phyloP scores from a whole-genome alignment of 139 green algal genomes.

The Gonium pectorale region DNA sequence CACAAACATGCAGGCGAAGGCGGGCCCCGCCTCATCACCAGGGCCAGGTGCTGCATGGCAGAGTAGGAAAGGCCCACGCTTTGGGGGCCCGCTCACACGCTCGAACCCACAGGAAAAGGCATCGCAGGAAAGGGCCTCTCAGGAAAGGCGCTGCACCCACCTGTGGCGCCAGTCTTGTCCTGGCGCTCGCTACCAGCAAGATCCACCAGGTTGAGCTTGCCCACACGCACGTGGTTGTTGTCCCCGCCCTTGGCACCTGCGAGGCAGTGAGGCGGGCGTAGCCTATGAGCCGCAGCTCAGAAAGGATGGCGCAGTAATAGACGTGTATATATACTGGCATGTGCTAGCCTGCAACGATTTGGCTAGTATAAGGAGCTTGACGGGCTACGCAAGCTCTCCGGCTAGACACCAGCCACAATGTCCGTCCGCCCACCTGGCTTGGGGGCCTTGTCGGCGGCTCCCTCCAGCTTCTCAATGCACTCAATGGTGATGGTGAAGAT shows the following conservation, averaged over 20 bases:
- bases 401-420: too few relatives aligned
- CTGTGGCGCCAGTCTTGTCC: conserved; percentile 84
- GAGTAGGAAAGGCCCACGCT: too few relatives aligned
- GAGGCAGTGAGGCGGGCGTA: not conserved
- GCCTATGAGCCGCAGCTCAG: not conserved
- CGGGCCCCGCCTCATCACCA: too few relatives aligned
- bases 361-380: too few relatives aligned
- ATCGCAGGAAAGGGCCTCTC: not conserved
- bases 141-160: conserved; percentile 41
- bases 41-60: too few relatives aligned
- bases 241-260: conserved; percentile 37
- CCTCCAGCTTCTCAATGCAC: conserved; percentile 66
- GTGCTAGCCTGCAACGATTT: too few relatives aligned
- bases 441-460: not conserved
- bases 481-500: conserved; percentile 93
- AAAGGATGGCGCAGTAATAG: too few relatives aligned
- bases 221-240: conserved; percentile 71
- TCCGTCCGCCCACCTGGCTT: conserved; percentile 18
- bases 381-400: too few relatives aligned
- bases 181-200: conserved; percentile 95
- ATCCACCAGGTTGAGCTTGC: conserved; percentile 97
- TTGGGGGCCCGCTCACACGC: too few relatives aligned
- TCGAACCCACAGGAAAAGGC: too few relatives aligned
- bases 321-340: too few relatives aligned
- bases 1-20: too few relatives aligned